Conservation (phyloP, 768 basidiomycete genomes). For the Termitomyces sp. region DNA sequence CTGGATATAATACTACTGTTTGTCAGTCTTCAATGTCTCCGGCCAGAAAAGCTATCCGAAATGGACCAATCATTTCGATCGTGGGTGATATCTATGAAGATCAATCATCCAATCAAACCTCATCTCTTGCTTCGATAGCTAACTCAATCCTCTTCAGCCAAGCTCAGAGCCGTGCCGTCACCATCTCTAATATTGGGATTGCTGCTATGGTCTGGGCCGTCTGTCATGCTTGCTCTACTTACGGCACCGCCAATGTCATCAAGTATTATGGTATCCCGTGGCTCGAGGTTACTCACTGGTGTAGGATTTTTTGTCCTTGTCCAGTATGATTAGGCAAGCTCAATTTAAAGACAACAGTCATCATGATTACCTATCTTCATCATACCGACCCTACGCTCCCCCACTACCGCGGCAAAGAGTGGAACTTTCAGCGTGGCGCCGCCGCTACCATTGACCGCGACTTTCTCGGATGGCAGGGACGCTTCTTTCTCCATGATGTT, state of each 20-base stretch:
- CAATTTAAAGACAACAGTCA: slow-evolving; percentile 21
- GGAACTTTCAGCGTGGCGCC: slow-evolving; percentile 59
- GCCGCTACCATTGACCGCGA: slow-evolving; percentile 52
- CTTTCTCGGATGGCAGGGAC: slow-evolving; percentile 58
- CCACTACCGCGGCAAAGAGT: slow-evolving; percentile 50
- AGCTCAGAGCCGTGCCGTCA: slow-evolving; percentile 43
- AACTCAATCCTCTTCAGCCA: slow-evolving; percentile 51
- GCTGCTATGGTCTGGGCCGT: slow-evolving; percentile 38
- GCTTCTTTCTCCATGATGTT: slow-evolving; percentile 61
- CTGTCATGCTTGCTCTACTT: slow-evolving; percentile 26
- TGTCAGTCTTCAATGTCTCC: slow-evolving; percentile 54
- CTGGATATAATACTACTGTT: slow-evolving; percentile 5
- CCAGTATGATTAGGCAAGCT: not conserved
- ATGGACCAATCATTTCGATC: slow-evolving; percentile 64
- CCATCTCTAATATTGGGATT: slow-evolving; percentile 56
- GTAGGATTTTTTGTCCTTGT: slow-evolving; percentile 22
- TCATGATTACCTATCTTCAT: slow-evolving; percentile 58
- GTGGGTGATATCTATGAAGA: slow-evolving; percentile 37
- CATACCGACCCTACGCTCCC: slow-evolving; percentile 57
- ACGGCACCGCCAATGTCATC: slow-evolving; percentile 33
- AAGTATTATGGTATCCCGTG: slow-evolving; percentile 51
- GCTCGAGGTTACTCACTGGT: slow-evolving; percentile 52
- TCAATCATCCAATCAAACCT: not conserved
- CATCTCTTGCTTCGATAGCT: slow-evolving; percentile 24
- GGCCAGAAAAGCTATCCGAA: slow-evolving; percentile 54